Base-by-base conservation (phyloP, 306 rosid species). In the Citrullus colocynthis region DNA sequence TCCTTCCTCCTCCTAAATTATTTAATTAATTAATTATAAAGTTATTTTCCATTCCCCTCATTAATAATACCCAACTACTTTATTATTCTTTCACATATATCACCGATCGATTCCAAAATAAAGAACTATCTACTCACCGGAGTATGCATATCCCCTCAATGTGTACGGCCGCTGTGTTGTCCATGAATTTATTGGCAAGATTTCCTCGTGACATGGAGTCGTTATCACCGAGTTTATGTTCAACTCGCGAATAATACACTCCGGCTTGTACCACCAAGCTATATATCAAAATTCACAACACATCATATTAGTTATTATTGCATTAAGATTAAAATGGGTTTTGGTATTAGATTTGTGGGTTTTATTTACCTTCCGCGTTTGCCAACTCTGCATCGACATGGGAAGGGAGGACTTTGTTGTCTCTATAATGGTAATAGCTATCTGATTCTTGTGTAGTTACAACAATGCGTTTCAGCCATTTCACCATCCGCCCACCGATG, bases 221-320 rank as follows among this genome's bases (percentile, higher is more conserved):
- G 97, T 93, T 66, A 93, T 89, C 21, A 87, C 98, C 1, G 97
- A 93, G 80, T 93, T 93, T 84, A 91, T 85, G 84, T 89, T 93
- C 55, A 91, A 71, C 86, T 93, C 98, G 74, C 83, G 88, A 17
- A 93, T 93, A 0, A 89, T 83, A 48, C 81, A 80, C 65, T 93
- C 98, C 2, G 92, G 92, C 77, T 88, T 93, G 80, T 91, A 93
- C 98, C 98, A 93, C 98, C 98, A 93, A 6, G 88, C 98, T 92
- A 83, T 88, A 80, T 36, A 45, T 42, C 18, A 11, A 24, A 0
- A 37, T n/a, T 37, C 5, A 1, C 2, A 60, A 30, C 13, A 12
- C 44, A 15, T 2, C 18, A 36, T 34, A 15, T 62, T 62, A 62
- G 2, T 61, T 15, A 30, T 16, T 52, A 17, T 52, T 5, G n/a